phyloP scores from a whole-genome alignment of 371 early-diverging fungal genomes.

The Mortierella sp. region DNA sequence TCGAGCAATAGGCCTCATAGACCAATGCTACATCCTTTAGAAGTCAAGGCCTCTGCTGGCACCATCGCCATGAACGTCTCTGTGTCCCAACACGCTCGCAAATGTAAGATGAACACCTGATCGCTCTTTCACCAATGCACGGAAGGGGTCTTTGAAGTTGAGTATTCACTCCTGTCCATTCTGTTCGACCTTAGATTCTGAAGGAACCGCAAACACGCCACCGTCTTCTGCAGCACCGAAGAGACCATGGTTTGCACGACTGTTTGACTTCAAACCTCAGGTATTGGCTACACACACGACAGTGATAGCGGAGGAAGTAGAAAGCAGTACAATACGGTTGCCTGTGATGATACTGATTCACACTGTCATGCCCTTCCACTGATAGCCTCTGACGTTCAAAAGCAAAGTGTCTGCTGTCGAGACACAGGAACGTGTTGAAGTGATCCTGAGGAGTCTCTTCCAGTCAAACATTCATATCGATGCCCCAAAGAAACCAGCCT shows the following conservation, averaged over 20 bases:
- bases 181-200: constrained; percentile 18
- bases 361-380: not conserved
- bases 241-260: constrained; percentile 46
- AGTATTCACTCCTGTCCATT: not conserved
- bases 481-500: constrained; percentile 12
- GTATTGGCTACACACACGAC: no score
- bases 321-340: no score
- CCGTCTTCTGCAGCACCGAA: constrained; percentile 26
- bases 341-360: no score
- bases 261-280: constrained; percentile 54
- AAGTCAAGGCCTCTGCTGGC: constrained; percentile 37
- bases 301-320: no score
- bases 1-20: constrained; percentile 5
- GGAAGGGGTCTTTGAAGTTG: no score
- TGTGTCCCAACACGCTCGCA: constrained; percentile 26
- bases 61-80: constrained; percentile 18
- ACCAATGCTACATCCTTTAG: constrained; percentile 30
- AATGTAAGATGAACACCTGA: no score
- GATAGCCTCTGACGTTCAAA: constrained; percentile 32
- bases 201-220: constrained; percentile 21
- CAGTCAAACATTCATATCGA: constrained; percentile 29
- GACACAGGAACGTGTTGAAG: constrained; percentile 46
- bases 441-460: constrained; percentile 25
- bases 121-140: no score
- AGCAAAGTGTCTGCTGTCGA: constrained; percentile 34